These are phyloP conservation scores for Lasiodiplodia sp. DNA, from an alignment of 2,329 filamentous ascomycete genomes.

Conservation along the genomic window DNA sequence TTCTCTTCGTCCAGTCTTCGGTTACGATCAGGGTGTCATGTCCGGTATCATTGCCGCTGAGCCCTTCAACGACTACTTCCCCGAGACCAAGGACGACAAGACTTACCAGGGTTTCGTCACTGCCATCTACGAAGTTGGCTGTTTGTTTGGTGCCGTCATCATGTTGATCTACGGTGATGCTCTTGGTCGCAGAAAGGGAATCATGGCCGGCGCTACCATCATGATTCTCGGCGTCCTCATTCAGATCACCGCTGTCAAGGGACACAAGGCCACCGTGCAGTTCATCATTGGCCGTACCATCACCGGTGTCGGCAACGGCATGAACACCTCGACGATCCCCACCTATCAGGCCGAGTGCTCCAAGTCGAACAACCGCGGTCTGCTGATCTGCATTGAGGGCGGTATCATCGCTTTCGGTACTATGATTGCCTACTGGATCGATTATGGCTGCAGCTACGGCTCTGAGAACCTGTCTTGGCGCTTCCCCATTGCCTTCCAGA, in stretches of 20 bases:
- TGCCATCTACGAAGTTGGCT: conserved; percentile 60
- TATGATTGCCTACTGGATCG: conserved; percentile 59
- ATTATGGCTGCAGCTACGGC: conserved; percentile 46
- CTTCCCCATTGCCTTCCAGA: conserved; percentile 63
- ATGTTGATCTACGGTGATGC: conserved; percentile 49
- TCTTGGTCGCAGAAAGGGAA: conserved; percentile 52
- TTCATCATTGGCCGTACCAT: conserved; percentile 62
- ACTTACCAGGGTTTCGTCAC: conserved; percentile 61
- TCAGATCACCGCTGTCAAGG: conserved; percentile 46
- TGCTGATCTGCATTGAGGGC: conserved; percentile 67
- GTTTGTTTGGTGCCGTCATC: conserved; percentile 51
- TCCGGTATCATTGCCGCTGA: conserved; percentile 46
- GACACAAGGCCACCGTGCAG: conserved; percentile 51
- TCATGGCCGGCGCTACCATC: conserved; percentile 51
- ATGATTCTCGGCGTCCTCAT: conserved; percentile 55
- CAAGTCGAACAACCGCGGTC: conserved; percentile 64
- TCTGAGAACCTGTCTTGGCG: conserved; percentile 52
- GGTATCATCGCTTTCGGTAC: conserved; percentile 61
- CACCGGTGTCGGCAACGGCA: conserved; percentile 63
- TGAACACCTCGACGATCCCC: conserved; percentile 63
- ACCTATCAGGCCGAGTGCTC: conserved; percentile 64
- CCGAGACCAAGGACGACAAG: conserved; percentile 49
- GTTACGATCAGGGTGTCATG: conserved; percentile 60
- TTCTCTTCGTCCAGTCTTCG: conserved; percentile 51
- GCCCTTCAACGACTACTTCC: conserved; percentile 48